Base-by-base conservation (phyloP, 2,329 filamentous ascomycete genomes). In the Cadophora gregata region DNA sequence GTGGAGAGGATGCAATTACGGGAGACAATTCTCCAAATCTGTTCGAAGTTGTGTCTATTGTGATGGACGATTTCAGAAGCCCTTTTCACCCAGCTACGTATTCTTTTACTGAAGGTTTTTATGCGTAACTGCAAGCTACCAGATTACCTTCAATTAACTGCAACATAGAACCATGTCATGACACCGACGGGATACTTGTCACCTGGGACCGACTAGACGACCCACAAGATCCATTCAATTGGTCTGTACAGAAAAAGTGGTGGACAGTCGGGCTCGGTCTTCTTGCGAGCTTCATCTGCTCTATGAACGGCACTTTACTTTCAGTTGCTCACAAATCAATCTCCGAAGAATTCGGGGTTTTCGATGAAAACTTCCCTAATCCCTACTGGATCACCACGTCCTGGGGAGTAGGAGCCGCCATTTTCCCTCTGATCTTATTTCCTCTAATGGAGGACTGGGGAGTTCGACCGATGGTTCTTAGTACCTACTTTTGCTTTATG, bases 371-470 rank as follows among this genome's bases (percentile, higher is more conserved):
- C 4, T 47, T 47, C 42, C 42, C 42, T 47, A 47, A 47, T 47
- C 42, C 42, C 42, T 47, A 47, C 14, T 47, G 14, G 42, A 47
- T 47, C 14, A 77, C 79, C 0, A 74, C 80, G 6, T 78, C 77
- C 6, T 82, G 80, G 81, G 79, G 78, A 21, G 61, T 81, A 1
- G 80, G 80, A 1, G 81, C 77, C 9, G 81, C 79, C 3, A 67
- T 80, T 0, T 79, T 78, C 12, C 79, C 80, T 7, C 67, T 83
- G 5, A 56, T 81, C 3, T 76, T 79, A 1, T 65, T 83, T 2
- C 81, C 81, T 1, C 62, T 81, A 25, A 81, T 81, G 75, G 81
- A 79, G 63, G 74, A 77, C 51, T 77, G 73, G 42, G 77, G 77
- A 47, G 65, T 77, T 19, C 72, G 75, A 24, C 70, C 72, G 1